Evolutionary conservation across 768 basidiomycete genomes (phyloP).

Genomic region (Rhizopogon vulgaris): DNA sequence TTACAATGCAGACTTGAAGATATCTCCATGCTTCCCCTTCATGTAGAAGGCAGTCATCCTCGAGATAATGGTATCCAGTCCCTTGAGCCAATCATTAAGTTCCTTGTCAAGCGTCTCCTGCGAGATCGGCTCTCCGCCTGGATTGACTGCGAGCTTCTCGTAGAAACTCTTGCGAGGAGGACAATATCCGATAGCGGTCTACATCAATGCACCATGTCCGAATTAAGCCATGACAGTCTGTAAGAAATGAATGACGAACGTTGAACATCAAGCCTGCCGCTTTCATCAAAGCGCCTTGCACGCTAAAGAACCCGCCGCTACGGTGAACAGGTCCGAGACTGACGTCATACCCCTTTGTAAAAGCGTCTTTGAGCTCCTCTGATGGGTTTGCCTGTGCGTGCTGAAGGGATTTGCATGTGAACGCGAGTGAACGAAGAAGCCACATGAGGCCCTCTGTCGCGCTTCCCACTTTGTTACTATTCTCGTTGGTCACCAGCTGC

Average conservation of each 20-base stretch:
- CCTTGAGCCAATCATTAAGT: constrained; percentile 54
- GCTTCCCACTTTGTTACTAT: constrained; percentile 76
- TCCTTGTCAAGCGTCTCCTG: constrained; percentile 47
- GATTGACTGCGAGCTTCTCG: constrained; percentile 50
- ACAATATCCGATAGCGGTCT: constrained; percentile 60
- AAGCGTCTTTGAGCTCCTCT: constrained; percentile 56
- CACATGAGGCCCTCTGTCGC: constrained; percentile 93
- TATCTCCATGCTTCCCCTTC: constrained; percentile 48
- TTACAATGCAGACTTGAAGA: constrained; percentile 5
- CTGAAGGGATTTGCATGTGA: constrained; percentile 81
- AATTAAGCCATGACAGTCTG: background rate
- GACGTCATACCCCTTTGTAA: constrained; percentile 72
- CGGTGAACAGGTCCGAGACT: background rate
- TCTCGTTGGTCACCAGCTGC: constrained; percentile 76
- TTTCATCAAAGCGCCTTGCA: background rate
- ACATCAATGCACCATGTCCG: constrained; percentile 20
- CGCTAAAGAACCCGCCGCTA: background rate
- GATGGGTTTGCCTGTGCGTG: constrained; percentile 58
- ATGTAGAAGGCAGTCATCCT: constrained; percentile 49
- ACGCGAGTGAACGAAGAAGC: constrained; percentile 86
- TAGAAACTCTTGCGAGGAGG: constrained; percentile 58
- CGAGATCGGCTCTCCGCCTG: constrained; percentile 44
- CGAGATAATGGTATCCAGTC: constrained; percentile 45
- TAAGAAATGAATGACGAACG: background rate
- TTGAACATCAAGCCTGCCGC: constrained; percentile 1